Evolutionary conservation across 768 basidiomycete genomes (phyloP), one percentile per base, ranked within the genome.

Genomic region (Lanmaoa rubissima): DNA sequence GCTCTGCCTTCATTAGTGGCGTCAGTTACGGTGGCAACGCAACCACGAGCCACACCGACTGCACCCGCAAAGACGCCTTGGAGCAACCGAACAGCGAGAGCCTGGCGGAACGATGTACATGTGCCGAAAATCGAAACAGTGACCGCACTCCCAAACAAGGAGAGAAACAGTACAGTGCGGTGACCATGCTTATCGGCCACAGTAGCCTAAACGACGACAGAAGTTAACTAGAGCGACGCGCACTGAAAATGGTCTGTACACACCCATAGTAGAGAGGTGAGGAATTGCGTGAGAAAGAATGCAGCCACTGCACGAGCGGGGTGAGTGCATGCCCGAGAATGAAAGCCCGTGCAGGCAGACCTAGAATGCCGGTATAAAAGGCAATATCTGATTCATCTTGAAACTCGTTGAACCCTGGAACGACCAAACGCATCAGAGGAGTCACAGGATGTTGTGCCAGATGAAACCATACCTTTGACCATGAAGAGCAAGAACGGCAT

Each of bases 261-360:
- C 66, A 88, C 90, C 96, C 97, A 99, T 53, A 98, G 79, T 34
- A 99, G 75, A 31, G 93, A 94, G 1, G 96, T 98, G 32, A 96
- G 75, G 74, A 98, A 98, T 67, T 99, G 97, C 2, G 95, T 94
- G 64, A 97, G 76, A 77, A 98, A 98, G 75, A 94, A 94, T 3
- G 83, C 84, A 38, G 91, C 82, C 28, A 92, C 90, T 90, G 57
- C 32, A 48, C 4, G 31, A 19, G 42, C 35, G 43, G 32, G 49
- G 49, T 65, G 55, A 65, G 62, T 26, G 43, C 24, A 28, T 36
- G n/a, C 42, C 46, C 16, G 32, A 34, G 44, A 51, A 56, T 61
- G 59, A 55, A 66, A 54, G 50, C 36, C 53, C 41, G 44, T 28
- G n/a, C 8, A 14, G 8, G 66, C 78, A 51, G 60, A 90, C 88